Evolutionary conservation across 805 yeast genomes (phyloP).

Genomic region (Saturnispora sanitii): DNA sequence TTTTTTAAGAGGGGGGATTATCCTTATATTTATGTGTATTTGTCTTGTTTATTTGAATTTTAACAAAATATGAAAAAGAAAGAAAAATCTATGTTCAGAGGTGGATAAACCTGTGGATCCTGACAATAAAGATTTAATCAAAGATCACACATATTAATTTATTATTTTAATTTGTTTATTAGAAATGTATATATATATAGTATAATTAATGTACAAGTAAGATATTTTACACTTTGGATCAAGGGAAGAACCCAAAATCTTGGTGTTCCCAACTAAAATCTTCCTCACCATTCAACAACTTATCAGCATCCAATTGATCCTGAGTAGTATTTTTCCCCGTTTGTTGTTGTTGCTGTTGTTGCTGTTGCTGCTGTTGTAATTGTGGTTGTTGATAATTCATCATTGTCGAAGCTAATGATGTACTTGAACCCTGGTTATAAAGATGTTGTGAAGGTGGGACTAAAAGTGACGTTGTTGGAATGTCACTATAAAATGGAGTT

Average conservation of each 20-base stretch:
- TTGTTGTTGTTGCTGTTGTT: conserved; percentile 1
- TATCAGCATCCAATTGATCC: conserved; percentile 1
- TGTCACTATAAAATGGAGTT: neutral
- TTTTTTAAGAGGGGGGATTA: no score
- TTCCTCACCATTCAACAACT: neutral
- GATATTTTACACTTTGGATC: neutral
- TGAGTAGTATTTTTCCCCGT: neutral
- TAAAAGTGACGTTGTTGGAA: no score
- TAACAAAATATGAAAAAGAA: no score
- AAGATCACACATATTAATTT: no score
- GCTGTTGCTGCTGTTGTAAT: neutral
- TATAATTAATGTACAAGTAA: neutral
- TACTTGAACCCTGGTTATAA: neutral
- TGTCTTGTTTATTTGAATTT: no score
- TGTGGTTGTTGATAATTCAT: neutral
- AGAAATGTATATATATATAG: neutral
- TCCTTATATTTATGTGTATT: neutral
- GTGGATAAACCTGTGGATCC: no score
- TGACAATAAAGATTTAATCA: no score
- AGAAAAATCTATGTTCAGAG: no score
- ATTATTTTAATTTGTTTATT: neutral
- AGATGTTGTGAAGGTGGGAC: no score
- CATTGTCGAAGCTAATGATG: neutral
- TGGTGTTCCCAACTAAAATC: conserved; percentile 1
- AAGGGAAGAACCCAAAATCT: conserved; percentile 8